Conservation (phyloP, 2,329 filamentous ascomycete genomes). For the Atkinsonella texensis region DNA sequence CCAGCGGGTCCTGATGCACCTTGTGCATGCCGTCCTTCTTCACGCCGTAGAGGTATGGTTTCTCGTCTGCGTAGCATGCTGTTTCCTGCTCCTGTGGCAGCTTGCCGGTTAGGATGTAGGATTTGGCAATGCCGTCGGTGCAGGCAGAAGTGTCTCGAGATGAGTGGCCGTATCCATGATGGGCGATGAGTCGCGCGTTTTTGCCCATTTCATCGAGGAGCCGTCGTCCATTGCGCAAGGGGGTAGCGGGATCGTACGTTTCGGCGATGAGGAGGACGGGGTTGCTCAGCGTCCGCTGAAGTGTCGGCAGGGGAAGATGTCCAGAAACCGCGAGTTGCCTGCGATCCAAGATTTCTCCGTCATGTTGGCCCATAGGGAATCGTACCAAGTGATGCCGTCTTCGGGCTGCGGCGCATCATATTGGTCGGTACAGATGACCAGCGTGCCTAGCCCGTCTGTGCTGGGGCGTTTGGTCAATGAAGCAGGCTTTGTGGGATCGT, state of each 20-base stretch:
- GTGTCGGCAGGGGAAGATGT: conserved; percentile 33
- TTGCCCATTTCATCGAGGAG: conserved; percentile 32
- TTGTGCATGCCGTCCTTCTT: conserved; percentile 4
- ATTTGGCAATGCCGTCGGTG: conserved; percentile 28
- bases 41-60: conserved; percentile 32
- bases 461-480: conserved; percentile 16
- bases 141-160: conserved; percentile 32
- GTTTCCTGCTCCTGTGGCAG: conserved; percentile 30
- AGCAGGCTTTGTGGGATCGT: conserved; percentile 25
- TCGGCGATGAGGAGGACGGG: conserved; percentile 36
- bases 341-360: conserved; percentile 31
- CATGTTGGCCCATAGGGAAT: conserved; percentile 34
- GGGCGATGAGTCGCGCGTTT: conserved; percentile 35
- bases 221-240: conserved; percentile 33
- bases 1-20: conserved; percentile 5
- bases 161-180: conserved; percentile 38
- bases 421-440: conserved; percentile 35
- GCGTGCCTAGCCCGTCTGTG: conserved; percentile 24
- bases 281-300: conserved; percentile 28
- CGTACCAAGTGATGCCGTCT: conserved; percentile 32
- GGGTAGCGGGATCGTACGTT: conserved; percentile 38
- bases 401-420: conserved; percentile 30
- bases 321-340: conserved; percentile 33
- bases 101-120: conserved; percentile 28
- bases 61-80: conserved; percentile 33